phyloP scores from a whole-genome alignment of 495 filamentous ascomycete genomes.

The Neurospora sp. region DNA sequence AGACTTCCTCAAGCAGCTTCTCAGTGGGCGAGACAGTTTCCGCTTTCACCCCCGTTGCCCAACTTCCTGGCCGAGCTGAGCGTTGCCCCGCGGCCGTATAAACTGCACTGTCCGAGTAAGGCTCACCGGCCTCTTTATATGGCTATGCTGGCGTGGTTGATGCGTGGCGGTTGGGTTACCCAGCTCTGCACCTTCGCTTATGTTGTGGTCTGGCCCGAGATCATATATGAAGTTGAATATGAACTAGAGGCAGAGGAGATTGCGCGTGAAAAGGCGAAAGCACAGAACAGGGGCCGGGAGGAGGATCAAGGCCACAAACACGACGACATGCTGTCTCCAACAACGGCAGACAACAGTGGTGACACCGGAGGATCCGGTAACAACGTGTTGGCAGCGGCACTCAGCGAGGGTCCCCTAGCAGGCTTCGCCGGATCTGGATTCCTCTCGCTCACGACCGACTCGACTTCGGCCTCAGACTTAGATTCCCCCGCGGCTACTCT shows the following conservation, averaged over 20 bases:
- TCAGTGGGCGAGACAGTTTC: conserved; percentile 67
- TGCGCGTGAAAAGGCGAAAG: conserved; percentile 13
- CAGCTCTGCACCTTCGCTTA: conserved; percentile 84
- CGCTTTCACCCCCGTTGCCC: conserved; percentile 67
- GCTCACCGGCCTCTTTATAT: conserved; percentile 82
- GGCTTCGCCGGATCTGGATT: conserved; percentile 16
- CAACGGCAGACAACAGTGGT: conserved; percentile 3
- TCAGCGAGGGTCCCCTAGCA: conserved; percentile 13
- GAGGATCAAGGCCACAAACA: neutral
- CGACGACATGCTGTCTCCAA: conserved; percentile 1
- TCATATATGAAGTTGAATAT: conserved; percentile 50
- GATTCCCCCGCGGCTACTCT: conserved; percentile 14
- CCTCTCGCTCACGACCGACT: conserved; percentile 12
- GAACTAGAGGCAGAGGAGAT: conserved; percentile 45
- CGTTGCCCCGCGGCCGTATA: conserved; percentile 66
- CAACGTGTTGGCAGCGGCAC: conserved; percentile 5
- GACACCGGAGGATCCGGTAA: conserved; percentile 11
- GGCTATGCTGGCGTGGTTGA: conserved; percentile 81
- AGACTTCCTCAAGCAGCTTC: conserved; percentile 59
- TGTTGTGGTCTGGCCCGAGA: conserved; percentile 55
- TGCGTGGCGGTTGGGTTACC: conserved; percentile 85
- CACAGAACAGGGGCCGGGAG: conserved; percentile 9
- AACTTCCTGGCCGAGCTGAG: conserved; percentile 76
- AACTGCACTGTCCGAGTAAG: conserved; percentile 72
- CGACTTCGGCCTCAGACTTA: conserved; percentile 3